Evolutionary conservation across 305 asterid genomes (phyloP), one percentile per base, ranked within the genome.

Genomic region (Fraxinus baroniana): DNA sequence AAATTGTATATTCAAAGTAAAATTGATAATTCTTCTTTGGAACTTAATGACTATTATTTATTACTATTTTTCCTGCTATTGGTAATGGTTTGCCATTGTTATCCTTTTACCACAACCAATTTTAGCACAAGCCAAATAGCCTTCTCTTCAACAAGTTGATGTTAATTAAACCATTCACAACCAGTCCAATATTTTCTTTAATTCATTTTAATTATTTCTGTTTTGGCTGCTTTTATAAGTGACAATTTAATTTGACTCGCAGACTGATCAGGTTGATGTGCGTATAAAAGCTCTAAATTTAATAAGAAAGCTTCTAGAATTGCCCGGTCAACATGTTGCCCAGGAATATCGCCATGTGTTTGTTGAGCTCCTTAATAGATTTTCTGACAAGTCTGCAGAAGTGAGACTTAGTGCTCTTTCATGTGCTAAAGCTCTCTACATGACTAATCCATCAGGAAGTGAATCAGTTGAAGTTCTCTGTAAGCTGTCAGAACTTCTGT

Each of bases 191-290:
- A 81, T 77, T 37, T 78, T 60, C 20, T 13, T 32, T 32, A 30
- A 20, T 30, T 32, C 24, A 32, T 30, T 66, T 57, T 49, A 70
- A 57, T 82, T 64, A 41, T 82, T 60, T 77, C 77, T 83, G 60
- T 73, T 85, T 80, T 85, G 70, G 81, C 78, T 82, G 78, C 80
- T 86, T 55, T 83, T 73, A 68, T 78, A 79, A 66, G 81, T 87
- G 79, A 81, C 73, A 83, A 44, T 49, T 73, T 80, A 49, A 77
- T 81, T 80, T 83, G 71, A 79, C 86, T 90, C 88, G 91, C 97
- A 95, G 99, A 94, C 93, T 71, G 98, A 95, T 88, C 97, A 95
- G 90, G 97, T 95, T 84, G 99, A 95, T 93, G 97, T 89, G 79
- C 94, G 99, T 77, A 93, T 95, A 83, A 95, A 91, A 89, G 98